A percentile compares a stretch with the other conserved stretches of the same genome.
These are phyloP conservation scores for Cronartium quercuum DNA, from an alignment of 1,284 basidiomycete genomes.

Conservation along the genomic window DNA sequence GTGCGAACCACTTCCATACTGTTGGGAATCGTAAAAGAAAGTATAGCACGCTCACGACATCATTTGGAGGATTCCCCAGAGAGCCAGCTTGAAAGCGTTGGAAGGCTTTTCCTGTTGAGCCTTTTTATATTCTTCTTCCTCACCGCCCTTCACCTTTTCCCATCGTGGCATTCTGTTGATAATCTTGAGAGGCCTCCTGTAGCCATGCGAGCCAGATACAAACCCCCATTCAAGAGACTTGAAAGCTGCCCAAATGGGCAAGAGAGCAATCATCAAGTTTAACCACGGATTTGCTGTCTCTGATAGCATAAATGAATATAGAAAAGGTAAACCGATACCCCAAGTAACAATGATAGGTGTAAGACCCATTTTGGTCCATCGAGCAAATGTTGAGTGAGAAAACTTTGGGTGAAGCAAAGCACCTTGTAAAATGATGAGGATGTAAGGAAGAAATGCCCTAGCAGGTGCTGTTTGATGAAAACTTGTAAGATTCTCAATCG, in stretches of 20 bases:
- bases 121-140: not conserved
- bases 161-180: not conserved
- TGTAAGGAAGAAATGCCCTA: too few species aligned
- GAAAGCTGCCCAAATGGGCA: not conserved
- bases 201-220: not conserved
- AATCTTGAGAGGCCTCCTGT: not conserved
- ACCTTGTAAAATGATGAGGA: not conserved
- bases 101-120: not conserved
- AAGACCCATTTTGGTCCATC: slow-evolving; percentile 8
- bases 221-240: slow-evolving; percentile 11
- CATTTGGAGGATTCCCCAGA: slow-evolving; percentile 1
- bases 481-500: too few species aligned
- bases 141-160: not conserved
- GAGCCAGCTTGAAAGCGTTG: not conserved
- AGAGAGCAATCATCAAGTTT: slow-evolving; percentile 7
- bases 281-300: not conserved
- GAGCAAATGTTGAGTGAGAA: not conserved
- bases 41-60: not conserved
- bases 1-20: not conserved
- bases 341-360: slow-evolving; percentile 15
- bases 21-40: not conserved
- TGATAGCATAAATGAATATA: not conserved
- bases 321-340: not conserved
- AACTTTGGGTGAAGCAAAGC: slow-evolving; percentile 30
- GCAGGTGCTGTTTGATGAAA: too few species aligned